Conservation (phyloP, 2,329 filamentous ascomycete genomes). For the Fusarium nelsonii region DNA sequence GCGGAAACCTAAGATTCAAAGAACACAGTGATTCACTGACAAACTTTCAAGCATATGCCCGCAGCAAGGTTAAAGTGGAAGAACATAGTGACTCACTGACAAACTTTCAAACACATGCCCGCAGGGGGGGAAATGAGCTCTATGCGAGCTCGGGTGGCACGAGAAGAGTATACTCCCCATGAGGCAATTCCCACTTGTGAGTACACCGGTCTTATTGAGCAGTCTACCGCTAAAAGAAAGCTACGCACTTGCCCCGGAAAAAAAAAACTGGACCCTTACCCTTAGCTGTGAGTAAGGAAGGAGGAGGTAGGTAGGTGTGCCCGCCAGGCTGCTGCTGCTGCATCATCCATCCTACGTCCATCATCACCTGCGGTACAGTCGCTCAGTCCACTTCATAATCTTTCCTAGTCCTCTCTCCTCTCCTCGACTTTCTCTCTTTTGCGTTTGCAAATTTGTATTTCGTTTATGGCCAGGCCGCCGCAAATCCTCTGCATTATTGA, state of each 20-base stretch:
- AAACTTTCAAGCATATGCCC: no score
- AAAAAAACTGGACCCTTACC: slow-evolving; percentile 37
- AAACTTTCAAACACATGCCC: no score
- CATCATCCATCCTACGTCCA: slow-evolving; percentile 43
- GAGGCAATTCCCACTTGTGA: no score
- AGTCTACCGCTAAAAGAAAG: no score
- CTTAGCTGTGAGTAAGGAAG: slow-evolving; percentile 6
- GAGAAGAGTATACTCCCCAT: no score
- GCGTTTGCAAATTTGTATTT: slow-evolving; percentile 18
- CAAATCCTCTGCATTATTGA: slow-evolving; percentile 3
- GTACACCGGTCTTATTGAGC: no score
- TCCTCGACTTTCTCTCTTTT: slow-evolving; percentile 24
- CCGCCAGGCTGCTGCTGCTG: slow-evolving; percentile 48
- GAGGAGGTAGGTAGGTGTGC: slow-evolving; percentile 13
- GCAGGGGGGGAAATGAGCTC: no score
- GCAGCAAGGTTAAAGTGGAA: no score
- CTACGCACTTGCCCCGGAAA: slow-evolving; percentile 30
- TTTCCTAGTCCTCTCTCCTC: slow-evolving; percentile 32
- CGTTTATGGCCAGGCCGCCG: slow-evolving; percentile 14
- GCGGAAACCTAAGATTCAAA: no score
- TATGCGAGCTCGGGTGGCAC: no score
- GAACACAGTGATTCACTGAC: no score
- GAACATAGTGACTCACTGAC: no score
- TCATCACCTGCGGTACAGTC: slow-evolving; percentile 20
- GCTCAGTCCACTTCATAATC: slow-evolving; percentile 37